phyloP scores from a whole-genome alignment of 2,329 filamentous ascomycete genomes.

The Trichoderma hamatum region DNA sequence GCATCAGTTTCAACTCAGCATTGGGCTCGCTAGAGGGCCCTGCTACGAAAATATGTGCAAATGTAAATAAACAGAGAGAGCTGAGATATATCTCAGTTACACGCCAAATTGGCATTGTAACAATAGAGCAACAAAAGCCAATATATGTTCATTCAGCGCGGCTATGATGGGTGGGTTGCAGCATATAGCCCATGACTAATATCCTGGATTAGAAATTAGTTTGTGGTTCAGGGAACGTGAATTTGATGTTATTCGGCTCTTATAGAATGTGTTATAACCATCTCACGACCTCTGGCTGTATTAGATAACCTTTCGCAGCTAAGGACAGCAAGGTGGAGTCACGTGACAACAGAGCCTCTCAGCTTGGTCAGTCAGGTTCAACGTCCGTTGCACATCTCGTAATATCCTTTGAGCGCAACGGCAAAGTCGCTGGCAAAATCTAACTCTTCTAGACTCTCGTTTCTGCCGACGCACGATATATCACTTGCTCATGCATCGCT shows the following conservation, averaged over 20 bases:
- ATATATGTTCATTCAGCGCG: background rate
- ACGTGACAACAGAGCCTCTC: conserved; percentile 12
- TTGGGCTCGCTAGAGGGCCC: background rate
- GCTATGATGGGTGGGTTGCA: background rate
- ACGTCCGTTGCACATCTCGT: conserved; percentile 16
- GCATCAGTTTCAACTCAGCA: background rate
- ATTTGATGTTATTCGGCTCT: background rate
- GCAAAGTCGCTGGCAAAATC: conserved; percentile 15
- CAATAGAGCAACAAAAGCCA: background rate
- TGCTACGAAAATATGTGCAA: background rate
- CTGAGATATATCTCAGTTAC: background rate
- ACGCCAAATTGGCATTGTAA: background rate
- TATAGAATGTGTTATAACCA: too few species aligned
- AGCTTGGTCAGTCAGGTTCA: conserved; percentile 18
- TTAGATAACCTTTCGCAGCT: background rate
- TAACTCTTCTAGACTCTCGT: conserved; percentile 9
- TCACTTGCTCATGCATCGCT: conserved; percentile 21
- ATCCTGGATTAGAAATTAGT: background rate
- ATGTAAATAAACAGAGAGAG: background rate
- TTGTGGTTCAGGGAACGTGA: background rate
- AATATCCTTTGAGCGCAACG: conserved; percentile 11
- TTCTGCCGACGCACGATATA: background rate
- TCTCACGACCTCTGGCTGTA: background rate
- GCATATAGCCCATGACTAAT: background rate
- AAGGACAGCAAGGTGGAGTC: background rate